These are phyloP conservation scores for Aspergillus clavatus DNA, from an alignment of 2,329 filamentous ascomycete genomes.

Conservation along the genomic window DNA sequence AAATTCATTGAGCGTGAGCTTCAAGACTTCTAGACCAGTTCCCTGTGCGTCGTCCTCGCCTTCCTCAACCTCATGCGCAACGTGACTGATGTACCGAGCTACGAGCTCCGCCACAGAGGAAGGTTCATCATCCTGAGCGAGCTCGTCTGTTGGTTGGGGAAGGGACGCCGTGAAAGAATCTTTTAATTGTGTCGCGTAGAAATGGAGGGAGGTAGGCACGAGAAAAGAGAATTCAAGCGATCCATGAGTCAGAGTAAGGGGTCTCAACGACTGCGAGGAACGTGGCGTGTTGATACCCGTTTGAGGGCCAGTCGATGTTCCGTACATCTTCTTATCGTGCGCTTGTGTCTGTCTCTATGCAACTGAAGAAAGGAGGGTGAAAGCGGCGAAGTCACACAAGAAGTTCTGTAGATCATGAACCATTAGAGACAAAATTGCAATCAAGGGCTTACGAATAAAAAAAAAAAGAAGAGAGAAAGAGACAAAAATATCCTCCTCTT, in stretches of 20 bases:
- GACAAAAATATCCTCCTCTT: no score
- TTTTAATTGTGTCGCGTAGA: slow-evolving; percentile 90
- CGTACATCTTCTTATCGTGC: slow-evolving; percentile 70
- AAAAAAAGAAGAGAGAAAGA: no score
- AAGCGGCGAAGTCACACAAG: slow-evolving; percentile 1
- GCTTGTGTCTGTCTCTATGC: slow-evolving; percentile 14
- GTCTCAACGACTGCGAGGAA: slow-evolving; percentile 86
- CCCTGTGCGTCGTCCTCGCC: slow-evolving; percentile 85
- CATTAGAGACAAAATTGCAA: background rate
- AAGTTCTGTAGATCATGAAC: slow-evolving; percentile 2
- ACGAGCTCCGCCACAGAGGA: slow-evolving; percentile 91
- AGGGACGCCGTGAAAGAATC: slow-evolving; percentile 81
- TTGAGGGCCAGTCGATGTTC: slow-evolving; percentile 72
- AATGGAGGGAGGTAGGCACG: slow-evolving; percentile 91
- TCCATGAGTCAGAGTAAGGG: slow-evolving; percentile 85
- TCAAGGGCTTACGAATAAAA: background rate
- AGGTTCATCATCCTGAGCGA: slow-evolving; percentile 98
- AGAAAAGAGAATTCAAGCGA: slow-evolving; percentile 95
- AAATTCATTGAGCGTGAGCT: slow-evolving; percentile 90
- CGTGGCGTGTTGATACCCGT: slow-evolving; percentile 96
- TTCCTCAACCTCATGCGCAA: slow-evolving; percentile 83
- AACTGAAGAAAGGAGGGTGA: slow-evolving; percentile 1
- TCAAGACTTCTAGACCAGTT: slow-evolving; percentile 87
- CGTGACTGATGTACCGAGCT: slow-evolving; percentile 85
- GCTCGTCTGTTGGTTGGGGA: slow-evolving; percentile 88